Conservation (phyloP, 176 grass and related monocot genomes). For the Aegilops longissima region DNA sequence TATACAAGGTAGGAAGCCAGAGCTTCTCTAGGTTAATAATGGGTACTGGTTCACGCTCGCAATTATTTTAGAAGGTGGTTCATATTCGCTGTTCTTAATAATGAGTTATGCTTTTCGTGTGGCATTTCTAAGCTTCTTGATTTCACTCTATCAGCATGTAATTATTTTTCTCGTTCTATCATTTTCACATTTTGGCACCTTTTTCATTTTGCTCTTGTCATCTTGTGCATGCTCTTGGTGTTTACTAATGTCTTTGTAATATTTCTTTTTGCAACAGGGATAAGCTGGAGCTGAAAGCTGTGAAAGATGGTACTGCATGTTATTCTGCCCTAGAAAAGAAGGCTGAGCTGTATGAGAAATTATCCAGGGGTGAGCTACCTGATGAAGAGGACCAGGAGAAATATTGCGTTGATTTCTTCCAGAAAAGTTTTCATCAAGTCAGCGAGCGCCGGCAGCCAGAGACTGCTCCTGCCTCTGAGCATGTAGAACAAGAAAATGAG, state of each 20-base stretch:
- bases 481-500: slow-evolving; percentile 47
- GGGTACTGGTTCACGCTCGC: neutral
- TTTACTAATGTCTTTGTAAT: slow-evolving; percentile 23
- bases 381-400: slow-evolving; percentile 94
- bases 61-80: neutral
- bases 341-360: slow-evolving; percentile 81
- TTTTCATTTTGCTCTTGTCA: neutral
- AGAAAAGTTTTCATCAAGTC: slow-evolving; percentile 59
- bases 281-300: slow-evolving; percentile 91
- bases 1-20: neutral
- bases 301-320: slow-evolving; percentile 70
- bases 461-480: slow-evolving; percentile 5
- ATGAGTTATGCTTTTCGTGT: neutral
- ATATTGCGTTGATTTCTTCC: slow-evolving; percentile 98
- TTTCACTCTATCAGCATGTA: neutral
- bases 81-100: neutral
- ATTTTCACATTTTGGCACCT: neutral
- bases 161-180: neutral
- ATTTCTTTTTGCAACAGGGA: slow-evolving; percentile 51
- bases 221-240: neutral
- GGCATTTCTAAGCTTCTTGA: neutral
- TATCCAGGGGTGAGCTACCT: slow-evolving; percentile 71
- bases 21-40: neutral
- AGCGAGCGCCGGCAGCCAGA: slow-evolving; percentile 48
- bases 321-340: slow-evolving; percentile 94